These are phyloP conservation scores for Penicillium antarcticum DNA, from an alignment of 495 filamentous ascomycete genomes.

Conservation along the genomic window DNA sequence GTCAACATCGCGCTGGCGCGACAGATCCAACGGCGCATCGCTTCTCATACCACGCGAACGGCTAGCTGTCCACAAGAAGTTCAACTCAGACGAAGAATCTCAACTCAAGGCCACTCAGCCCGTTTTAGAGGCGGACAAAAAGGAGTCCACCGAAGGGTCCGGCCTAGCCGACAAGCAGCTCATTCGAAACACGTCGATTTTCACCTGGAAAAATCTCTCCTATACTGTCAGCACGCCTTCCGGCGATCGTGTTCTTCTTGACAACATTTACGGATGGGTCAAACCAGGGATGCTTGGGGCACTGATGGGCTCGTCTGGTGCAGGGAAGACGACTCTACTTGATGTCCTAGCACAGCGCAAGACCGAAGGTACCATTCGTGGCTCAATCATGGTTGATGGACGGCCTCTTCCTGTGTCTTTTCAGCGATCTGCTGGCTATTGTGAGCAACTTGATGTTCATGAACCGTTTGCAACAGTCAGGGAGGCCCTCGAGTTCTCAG, in stretches of 20 bases:
- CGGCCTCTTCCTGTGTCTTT: slow-evolving; percentile 73
- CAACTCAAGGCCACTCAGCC: too few relatives aligned
- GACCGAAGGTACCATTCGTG: slow-evolving; percentile 81
- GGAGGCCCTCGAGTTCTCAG: slow-evolving; percentile 59
- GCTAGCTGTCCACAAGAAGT: too few relatives aligned
- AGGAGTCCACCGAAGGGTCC: too few relatives aligned
- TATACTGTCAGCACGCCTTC: slow-evolving; percentile 50
- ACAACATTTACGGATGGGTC: slow-evolving; percentile 85
- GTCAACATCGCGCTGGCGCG: slow-evolving; percentile 23
- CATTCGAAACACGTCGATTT: slow-evolving; percentile 51
- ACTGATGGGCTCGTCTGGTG: slow-evolving; percentile 64
- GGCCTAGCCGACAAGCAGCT: too few relatives aligned
- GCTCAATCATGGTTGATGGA: slow-evolving; percentile 84
- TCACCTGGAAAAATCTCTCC: slow-evolving; percentile 59
- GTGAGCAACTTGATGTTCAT: slow-evolving; percentile 60
- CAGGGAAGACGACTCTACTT: slow-evolving; percentile 62
- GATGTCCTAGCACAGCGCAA: slow-evolving; percentile 62
- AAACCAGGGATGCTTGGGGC: slow-evolving; percentile 81
- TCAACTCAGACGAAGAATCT: too few relatives aligned
- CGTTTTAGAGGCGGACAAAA: too few relatives aligned
- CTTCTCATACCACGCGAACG: slow-evolving; percentile 32
- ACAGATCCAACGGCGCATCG: slow-evolving; percentile 12
- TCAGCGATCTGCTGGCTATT: slow-evolving; percentile 65
- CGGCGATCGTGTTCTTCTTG: slow-evolving; percentile 52
- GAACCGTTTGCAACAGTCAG: slow-evolving; percentile 59